Conservation (phyloP, 331 rosid species). For the Rhamnella rubrinervis region DNA sequence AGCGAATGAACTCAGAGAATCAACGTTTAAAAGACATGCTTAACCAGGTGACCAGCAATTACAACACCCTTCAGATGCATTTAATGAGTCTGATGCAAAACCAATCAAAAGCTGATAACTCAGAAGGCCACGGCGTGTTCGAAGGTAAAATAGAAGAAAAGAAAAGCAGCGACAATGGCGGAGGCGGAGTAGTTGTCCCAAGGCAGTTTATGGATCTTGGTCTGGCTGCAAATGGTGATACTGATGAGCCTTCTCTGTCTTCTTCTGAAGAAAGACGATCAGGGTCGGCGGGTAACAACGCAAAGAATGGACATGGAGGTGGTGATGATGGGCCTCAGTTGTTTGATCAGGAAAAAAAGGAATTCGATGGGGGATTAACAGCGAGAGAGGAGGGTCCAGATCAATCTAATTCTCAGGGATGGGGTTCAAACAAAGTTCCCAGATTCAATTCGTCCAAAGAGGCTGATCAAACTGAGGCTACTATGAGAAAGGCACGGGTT, state of each 20-base stretch:
- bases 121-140: conserved; percentile 14
- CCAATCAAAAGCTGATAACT: conserved; percentile 28
- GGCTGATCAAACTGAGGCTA: conserved; percentile 71
- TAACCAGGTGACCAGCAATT: conserved; percentile 45
- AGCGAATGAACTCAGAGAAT: conserved; percentile 58
- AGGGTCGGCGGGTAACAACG: conserved; percentile 34
- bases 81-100: conserved; percentile 34
- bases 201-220: conserved; percentile 79
- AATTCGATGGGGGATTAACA: conserved; percentile 14
- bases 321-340: conserved; percentile 27
- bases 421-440: conserved; percentile 42
- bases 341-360: conserved; percentile 41
- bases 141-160: conserved; percentile 21
- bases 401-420: conserved; percentile 32
- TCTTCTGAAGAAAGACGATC: conserved; percentile 49
- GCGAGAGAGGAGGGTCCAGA: conserved; percentile 46
- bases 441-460: conserved; percentile 48
- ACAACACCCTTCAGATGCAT: conserved; percentile 58
- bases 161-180: conserved; percentile 20
- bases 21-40: conserved; percentile 43
- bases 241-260: conserved; percentile 43
- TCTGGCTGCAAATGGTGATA: conserved; percentile 33
- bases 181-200: conserved; percentile 34
- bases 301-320: conserved; percentile 21
- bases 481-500: conserved; percentile 85